Base-by-base conservation (phyloP, 2,329 filamentous ascomycete species). In the Myriosclerotinia duriaeana region DNA sequence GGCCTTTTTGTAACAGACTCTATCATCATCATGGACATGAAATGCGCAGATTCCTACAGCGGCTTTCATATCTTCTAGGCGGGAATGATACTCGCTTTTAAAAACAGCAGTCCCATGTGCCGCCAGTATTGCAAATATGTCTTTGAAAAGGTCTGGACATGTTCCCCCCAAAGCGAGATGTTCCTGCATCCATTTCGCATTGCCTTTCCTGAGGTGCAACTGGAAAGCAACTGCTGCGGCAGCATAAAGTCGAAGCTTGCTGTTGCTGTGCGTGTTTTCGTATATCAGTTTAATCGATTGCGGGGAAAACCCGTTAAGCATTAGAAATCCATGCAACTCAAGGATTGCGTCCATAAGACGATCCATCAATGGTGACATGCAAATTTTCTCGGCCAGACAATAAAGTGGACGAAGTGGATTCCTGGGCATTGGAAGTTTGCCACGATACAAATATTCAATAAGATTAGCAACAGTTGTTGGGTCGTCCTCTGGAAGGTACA, bases 401-500 rank as follows among this genome's bases (percentile, higher is more conserved):
- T 66, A 68, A 1, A 66, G 42, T 4, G 42, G 15, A 15, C 30
- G 15, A 7, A 50, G 14, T 15, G 14, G 40, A 44, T 44, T 1
- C 1, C 6, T n/a, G 20, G 8, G 6, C 15, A 46, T 17, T n/a
- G 60, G 68, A 34, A 68, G 34, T 1, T 15, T 17, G 1, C 36
- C 58, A 12, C 42, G 54, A 60, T 64, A 66, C 1, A 68, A 14
- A 2, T 42, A 66, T 26, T 53, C 53, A n/a, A 67, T 53, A 0
- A 68, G 38, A 22, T 48, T 17, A 17, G 42, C 20, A 11, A 63
- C 9, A 11, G 40, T 6, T 14, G 44, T 50, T 14, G 53, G 30
- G 59, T 64, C n/a, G 22, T 68, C 66, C n/a, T 71, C 65, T 6
- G 65, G 53, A 15, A 72, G 44, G 26, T 48, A 46, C 17, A 69